Percentiles rank a stretch among this genome's conserved stretches.
Conservation (phyloP, 805 yeast genomes). For the Danielozyma ontarioensis region DNA sequence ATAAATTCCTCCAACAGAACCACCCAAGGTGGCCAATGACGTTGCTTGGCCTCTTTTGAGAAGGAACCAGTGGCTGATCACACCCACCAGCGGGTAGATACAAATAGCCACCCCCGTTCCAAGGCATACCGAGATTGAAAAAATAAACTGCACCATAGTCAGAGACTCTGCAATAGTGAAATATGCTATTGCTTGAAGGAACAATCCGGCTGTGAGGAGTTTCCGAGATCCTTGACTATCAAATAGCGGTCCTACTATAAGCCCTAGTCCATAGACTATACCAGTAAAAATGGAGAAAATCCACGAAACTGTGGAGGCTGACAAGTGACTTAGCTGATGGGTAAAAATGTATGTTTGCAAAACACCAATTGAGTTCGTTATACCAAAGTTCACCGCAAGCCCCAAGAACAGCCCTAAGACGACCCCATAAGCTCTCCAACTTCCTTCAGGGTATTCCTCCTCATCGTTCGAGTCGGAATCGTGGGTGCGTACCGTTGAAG, state of each 20-base stretch:
- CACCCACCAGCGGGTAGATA: constrained; percentile 57
- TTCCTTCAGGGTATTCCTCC: constrained; percentile 51
- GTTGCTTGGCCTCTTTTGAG: constrained; percentile 55
- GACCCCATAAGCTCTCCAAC: constrained; percentile 49
- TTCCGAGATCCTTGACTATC: constrained; percentile 54
- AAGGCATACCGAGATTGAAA: constrained; percentile 50
- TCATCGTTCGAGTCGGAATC: not conserved
- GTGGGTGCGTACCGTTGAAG: no score
- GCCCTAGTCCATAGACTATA: constrained; percentile 43
- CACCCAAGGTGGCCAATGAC: constrained; percentile 53
- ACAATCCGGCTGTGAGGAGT: constrained; percentile 25
- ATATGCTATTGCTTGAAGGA: constrained; percentile 36
- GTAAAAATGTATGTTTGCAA: constrained; percentile 54
- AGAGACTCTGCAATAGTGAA: constrained; percentile 46
- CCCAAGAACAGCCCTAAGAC: constrained; percentile 58
- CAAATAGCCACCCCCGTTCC: constrained; percentile 60
- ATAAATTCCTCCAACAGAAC: constrained; percentile 16
- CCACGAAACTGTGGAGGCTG: constrained; percentile 54
- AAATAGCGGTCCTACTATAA: constrained; percentile 55
- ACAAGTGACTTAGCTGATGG: constrained; percentile 45
- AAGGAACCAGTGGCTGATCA: constrained; percentile 63
- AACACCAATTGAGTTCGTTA: constrained; percentile 56
- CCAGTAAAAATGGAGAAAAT: constrained; percentile 55
- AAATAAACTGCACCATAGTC: constrained; percentile 58
- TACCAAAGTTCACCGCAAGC: constrained; percentile 48